Evolutionary conservation across 371 early-diverging fungal species (phyloP), one percentile per base, ranked within the genome.

Genomic region (Mucor racemosus): DNA sequence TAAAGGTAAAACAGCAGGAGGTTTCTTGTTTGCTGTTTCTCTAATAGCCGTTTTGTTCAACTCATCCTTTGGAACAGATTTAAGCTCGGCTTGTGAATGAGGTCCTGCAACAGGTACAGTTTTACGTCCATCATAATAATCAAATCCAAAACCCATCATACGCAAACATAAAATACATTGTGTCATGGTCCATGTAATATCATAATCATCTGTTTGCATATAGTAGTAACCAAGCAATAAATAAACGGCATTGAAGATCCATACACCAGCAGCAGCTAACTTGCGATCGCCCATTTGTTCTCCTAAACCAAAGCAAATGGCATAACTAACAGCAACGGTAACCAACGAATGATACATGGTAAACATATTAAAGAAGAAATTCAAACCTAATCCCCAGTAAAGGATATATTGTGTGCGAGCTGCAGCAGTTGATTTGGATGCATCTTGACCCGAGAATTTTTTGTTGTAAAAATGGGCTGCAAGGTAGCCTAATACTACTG

Each of bases 141-240:
- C 92, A 74, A 89, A 81, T 19, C 81, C 86, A 65, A 89, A 88
- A 0, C 91, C 91, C 76, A 92, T 91, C 74, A 92, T 69, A 48
- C 91, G 84, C 36, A 92, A 75, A 64, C 89, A 88, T 21, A 91
- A 77, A 6, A 92, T 86, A 62, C 90, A 91, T 67, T 91, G 90
- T 17, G 89, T 82, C 84, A 90, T 91, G 6, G 91, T 89, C 84
- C 89, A 91, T 64, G 85, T 80, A 58, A 91, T 79, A 66, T 89
- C 89, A 58, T 91, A 91, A 0, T 79, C 88, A 53, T 85, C 86
- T 14, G 85, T 81, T 13, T 83, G 74, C 38, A 79, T 80, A 55
- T 68, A 79, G 62, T 79, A 78, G 75, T 91, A 91, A 0, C 86
- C 86, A 2, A 68, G 42, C 60, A 91, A 62, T 17, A 91, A 68